Base-by-base conservation (phyloP, 108 stramenopile species). In the Cyclotella cryptica region DNA sequence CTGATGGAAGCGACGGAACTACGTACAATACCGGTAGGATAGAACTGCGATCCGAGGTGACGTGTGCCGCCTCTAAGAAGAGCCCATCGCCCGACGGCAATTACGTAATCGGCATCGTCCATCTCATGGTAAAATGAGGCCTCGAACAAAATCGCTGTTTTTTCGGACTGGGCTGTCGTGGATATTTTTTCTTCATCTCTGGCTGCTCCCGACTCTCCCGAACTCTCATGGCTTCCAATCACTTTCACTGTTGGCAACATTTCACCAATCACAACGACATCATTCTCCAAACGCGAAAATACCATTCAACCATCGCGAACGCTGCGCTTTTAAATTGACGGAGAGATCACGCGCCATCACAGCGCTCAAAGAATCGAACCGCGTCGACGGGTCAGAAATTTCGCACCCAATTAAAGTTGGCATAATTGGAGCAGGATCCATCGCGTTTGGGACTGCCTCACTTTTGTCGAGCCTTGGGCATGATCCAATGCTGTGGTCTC, bases 401-500 rank as follows among this genome's bases (percentile, higher is more conserved):
- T 14, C 12, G 15, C 29, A 15, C 35, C 60, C 64, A 14, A 21
- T 83, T 61, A 61, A 70, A 63, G 79, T 88, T 39, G 88, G 88
- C 19, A 87, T 87, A 52, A 72, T 83, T 1, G 89, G 89, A 35
- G 87, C 89, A 43, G 89, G 89, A 22, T 87, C 89, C 35, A 67
- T 90, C 22, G 87, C 87, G 19, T 85, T 84, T 49, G 89, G 84
- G 7, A 88, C 84, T 26, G 87, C 89, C 3, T 71, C 86, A 10
- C 72, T 88, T n/a, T 67, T 88, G 52, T 58, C 82, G 11, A 78
- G 83, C 29, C 53, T 68, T 21, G 85, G 85, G 24, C 85, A 90
- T 66, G 85, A 87, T 74, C 77, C 80, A 1, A 86, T 86, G 85
- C 41, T 90, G 19, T 90, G 90, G 90, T 90, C 90, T 14, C 89